These are phyloP conservation scores for Trichoderma sp. DNA, from an alignment of 2,329 filamentous ascomycete species.

Conservation along the genomic window DNA sequence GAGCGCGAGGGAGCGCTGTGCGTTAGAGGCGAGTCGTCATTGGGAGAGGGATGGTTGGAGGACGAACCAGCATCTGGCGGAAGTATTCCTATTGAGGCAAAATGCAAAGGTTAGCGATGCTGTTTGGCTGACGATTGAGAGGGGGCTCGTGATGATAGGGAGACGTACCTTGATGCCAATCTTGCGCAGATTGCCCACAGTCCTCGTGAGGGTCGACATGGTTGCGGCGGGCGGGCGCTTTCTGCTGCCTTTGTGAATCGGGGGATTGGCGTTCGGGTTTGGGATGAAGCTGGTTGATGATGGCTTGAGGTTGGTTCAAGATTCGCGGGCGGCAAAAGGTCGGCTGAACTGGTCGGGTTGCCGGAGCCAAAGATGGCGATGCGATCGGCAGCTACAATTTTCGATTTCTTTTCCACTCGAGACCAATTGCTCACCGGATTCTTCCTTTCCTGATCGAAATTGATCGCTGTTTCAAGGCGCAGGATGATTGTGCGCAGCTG, in stretches of 20 bases:
- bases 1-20: slow-evolving; percentile 22
- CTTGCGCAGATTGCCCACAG: slow-evolving; percentile 81
- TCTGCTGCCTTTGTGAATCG: slow-evolving; percentile 30
- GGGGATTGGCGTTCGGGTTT: slow-evolving; percentile 11
- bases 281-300: slow-evolving; percentile 16
- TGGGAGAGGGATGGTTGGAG: slow-evolving; percentile 25
- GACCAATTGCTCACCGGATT: background rate
- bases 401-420: background rate
- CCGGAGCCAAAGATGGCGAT: background rate
- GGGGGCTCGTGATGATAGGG: background rate
- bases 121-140: slow-evolving; percentile 7
- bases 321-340: slow-evolving; percentile 37
- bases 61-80: slow-evolving; percentile 80
- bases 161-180: slow-evolving; percentile 78
- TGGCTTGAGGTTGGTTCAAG: slow-evolving; percentile 13
- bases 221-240: slow-evolving; percentile 43
- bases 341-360: slow-evolving; percentile 32
- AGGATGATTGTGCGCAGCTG: slow-evolving; percentile 44
- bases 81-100: slow-evolving; percentile 70
- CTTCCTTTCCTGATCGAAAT: background rate
- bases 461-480: background rate
- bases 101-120: slow-evolving; percentile 9
- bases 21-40: slow-evolving; percentile 34
- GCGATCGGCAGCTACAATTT: background rate
- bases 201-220: slow-evolving; percentile 93